These are phyloP conservation scores for Dryadomyces sulphureus DNA, from an alignment of 2,329 filamentous ascomycete species.

Conservation along the genomic window DNA sequence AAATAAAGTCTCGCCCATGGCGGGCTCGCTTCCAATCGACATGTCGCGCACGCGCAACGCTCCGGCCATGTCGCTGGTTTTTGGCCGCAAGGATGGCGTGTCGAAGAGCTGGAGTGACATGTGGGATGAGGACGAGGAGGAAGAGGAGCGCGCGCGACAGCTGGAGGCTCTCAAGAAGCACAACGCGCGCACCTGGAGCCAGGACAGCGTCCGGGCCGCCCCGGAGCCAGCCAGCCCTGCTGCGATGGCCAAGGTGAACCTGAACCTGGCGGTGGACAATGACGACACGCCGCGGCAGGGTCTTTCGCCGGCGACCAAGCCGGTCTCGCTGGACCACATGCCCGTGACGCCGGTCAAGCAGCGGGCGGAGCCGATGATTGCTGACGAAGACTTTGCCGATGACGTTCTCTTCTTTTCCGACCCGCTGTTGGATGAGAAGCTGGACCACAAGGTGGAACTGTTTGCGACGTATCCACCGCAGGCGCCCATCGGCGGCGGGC, in stretches of 20 bases:
- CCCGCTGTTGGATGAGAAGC: slow-evolving; percentile 23
- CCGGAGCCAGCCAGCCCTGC: not conserved
- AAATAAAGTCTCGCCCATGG: slow-evolving; percentile 39
- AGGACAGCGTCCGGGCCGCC: slow-evolving; percentile 40
- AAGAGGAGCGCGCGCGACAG: slow-evolving; percentile 46
- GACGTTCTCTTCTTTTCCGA: slow-evolving; percentile 66
- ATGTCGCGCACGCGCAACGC: slow-evolving; percentile 61
- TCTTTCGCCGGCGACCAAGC: slow-evolving; percentile 25
- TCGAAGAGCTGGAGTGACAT: slow-evolving; percentile 99
- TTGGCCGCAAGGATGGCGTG: slow-evolving; percentile 63
- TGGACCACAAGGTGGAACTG: slow-evolving; percentile 13
- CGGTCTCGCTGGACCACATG: slow-evolving; percentile 21
- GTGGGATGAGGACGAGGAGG: slow-evolving; percentile 83
- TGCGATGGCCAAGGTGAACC: slow-evolving; percentile 8
- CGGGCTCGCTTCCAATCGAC: slow-evolving; percentile 62
- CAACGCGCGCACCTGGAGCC: slow-evolving; percentile 67
- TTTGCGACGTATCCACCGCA: slow-evolving; percentile 7
- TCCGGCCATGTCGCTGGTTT: slow-evolving; percentile 61
- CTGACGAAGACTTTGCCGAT: slow-evolving; percentile 51
- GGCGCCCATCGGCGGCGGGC: slow-evolving; percentile 2
- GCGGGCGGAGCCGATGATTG: slow-evolving; percentile 28
- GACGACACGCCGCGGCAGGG: slow-evolving; percentile 28
- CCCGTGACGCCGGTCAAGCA: slow-evolving; percentile 21
- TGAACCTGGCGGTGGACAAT: slow-evolving; percentile 16
- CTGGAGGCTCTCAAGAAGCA: slow-evolving; percentile 46